Percentiles rank a stretch among this genome's conserved stretches.
These are phyloP conservation scores for Aspergillus tubingensis DNA, from an alignment of 2,329 filamentous ascomycete genomes.

Conservation along the genomic window DNA sequence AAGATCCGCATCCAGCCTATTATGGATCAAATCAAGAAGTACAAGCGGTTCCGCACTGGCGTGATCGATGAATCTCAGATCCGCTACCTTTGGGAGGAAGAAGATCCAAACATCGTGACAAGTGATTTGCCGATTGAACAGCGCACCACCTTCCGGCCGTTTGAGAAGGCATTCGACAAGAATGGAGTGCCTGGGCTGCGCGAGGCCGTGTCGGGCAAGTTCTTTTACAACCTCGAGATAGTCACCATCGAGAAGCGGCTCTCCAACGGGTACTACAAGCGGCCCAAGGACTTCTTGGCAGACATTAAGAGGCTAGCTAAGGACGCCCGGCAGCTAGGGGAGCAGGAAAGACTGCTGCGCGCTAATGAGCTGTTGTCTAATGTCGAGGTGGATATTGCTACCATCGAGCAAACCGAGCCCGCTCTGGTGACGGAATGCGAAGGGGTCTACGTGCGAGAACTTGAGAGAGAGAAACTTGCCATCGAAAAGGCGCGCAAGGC, in stretches of 20 bases:
- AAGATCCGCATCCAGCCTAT: conserved; percentile 90
- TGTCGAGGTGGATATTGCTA: conserved; percentile 87
- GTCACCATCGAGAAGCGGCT: conserved; percentile 93
- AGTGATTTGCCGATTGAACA: conserved; percentile 62
- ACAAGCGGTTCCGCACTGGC: conserved; percentile 82
- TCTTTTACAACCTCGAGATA: conserved; percentile 93
- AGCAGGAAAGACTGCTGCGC: conserved; percentile 78
- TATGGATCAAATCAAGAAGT: conserved; percentile 96
- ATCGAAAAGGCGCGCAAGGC: conserved; percentile 55
- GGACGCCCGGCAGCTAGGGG: conserved; percentile 80
- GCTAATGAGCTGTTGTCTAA: conserved; percentile 91
- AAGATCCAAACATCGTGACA: conserved; percentile 67
- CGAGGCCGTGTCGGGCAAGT: conserved; percentile 75
- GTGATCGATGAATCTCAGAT: conserved; percentile 74
- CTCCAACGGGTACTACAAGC: conserved; percentile 93
- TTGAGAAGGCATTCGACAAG: conserved; percentile 75
- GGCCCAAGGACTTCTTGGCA: conserved; percentile 82
- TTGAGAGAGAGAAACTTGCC: conserved; percentile 66
- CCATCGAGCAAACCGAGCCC: conserved; percentile 67
- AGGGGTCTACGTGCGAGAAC: conserved; percentile 72
- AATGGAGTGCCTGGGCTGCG: conserved; percentile 75
- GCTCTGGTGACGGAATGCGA: conserved; percentile 73
- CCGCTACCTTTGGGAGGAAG: conserved; percentile 80
- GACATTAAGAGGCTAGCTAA: conserved; percentile 84
- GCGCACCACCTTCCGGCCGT: conserved; percentile 68